Conservation (phyloP, 2,329 filamentous ascomycete species). For the Aspergillus sp. region DNA sequence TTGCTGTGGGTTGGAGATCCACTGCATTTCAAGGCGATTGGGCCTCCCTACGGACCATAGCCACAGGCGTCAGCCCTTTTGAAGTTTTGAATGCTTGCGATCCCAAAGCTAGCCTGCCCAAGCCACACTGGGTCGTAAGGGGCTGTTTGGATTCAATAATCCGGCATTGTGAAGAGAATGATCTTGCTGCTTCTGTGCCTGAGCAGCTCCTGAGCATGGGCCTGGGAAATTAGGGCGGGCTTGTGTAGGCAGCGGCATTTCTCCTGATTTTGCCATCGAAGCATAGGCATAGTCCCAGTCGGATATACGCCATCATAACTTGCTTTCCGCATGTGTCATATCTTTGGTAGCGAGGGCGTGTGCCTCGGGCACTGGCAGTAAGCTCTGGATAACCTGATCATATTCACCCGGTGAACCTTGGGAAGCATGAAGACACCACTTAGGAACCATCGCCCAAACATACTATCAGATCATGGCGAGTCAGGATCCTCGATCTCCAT, state of each 20-base stretch:
- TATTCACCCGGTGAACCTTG: neutral
- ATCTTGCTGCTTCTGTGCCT: conserved; percentile 4
- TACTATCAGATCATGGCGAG: neutral
- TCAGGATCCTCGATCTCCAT: conserved; percentile 5
- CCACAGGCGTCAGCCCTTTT: conserved; percentile 2
- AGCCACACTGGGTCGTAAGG: conserved; percentile 6
- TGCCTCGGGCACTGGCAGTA: neutral
- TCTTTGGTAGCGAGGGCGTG: neutral
- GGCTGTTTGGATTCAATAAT: neutral
- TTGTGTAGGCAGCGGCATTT: conserved; percentile 6
- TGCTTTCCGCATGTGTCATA: neutral
- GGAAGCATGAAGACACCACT: neutral
- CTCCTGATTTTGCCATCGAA: neutral
- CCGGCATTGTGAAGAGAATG: neutral
- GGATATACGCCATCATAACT: neutral
- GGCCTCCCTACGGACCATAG: conserved; percentile 4
- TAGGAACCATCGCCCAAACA: neutral
- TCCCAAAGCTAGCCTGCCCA: neutral
- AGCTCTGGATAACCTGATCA: neutral
- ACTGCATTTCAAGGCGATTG: neutral
- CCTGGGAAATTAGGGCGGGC: neutral
- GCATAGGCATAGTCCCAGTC: neutral
- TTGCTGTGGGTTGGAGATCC: conserved; percentile 9
- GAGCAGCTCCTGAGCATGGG: neutral
- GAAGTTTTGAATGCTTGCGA: neutral